phyloP scores from a whole-genome alignment of 208 protist genomes.

The Naegleria lovaniensis region DNA sequence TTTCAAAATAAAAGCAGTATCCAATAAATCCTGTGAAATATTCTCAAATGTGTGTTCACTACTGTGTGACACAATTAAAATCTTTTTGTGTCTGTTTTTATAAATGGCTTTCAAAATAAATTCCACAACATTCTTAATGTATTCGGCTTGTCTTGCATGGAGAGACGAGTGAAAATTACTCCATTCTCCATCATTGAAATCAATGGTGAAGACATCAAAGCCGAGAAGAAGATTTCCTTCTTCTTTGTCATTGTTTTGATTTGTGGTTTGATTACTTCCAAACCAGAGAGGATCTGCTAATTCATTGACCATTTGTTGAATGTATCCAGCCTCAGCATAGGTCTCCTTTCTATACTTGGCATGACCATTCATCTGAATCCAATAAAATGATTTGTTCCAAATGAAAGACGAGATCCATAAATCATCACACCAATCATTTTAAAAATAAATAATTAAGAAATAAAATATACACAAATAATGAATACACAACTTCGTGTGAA shows the following conservation, averaged over 20 bases:
- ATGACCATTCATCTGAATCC: not conserved
- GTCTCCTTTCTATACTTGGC: not conserved
- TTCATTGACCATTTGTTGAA: not conserved
- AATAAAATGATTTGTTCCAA: too few species aligned
- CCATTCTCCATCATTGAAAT: not conserved
- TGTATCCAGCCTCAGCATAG: not conserved
- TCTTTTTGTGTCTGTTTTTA: not conserved
- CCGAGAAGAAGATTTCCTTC: not conserved
- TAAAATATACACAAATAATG: too few species aligned
- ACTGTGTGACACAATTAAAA: not conserved
- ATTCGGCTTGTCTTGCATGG: not conserved
- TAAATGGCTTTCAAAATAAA: not conserved
- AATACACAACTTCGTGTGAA: too few species aligned
- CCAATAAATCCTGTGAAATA: not conserved
- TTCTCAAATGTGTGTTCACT: not conserved
- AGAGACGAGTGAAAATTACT: not conserved
- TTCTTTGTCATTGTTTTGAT: not conserved
- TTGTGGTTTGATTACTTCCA: not conserved
- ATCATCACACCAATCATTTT: too few species aligned
- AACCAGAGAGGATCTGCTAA: not conserved
- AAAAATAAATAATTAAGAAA: too few species aligned
- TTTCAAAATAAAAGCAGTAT: not conserved
- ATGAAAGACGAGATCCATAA: too few species aligned
- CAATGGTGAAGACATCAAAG: not conserved
- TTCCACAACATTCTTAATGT: not conserved